These are phyloP conservation scores for Coleophoma eucalyptorum DNA, from an alignment of 2,329 filamentous ascomycete species.

Conservation along the genomic window DNA sequence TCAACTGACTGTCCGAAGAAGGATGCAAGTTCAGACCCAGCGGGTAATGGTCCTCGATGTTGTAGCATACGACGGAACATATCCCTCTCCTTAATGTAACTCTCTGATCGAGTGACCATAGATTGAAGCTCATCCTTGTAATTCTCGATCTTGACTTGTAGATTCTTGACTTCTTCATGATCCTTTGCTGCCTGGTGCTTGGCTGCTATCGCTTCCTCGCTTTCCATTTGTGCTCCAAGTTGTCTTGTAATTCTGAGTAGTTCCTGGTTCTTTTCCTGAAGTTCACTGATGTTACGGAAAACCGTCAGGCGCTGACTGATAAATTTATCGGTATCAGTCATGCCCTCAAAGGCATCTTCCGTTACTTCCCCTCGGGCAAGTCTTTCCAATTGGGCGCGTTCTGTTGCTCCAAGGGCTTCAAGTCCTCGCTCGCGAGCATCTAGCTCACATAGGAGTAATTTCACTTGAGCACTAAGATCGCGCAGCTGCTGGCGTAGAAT, in stretches of 20 bases:
- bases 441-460: constrained; percentile 83
- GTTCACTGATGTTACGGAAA: constrained; percentile 79
- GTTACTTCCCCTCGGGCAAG: constrained; percentile 72
- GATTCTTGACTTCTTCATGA: constrained; percentile 67
- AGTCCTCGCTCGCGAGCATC: constrained; percentile 78
- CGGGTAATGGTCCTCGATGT: constrained; percentile 61
- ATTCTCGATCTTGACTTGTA: constrained; percentile 70
- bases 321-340: constrained; percentile 82
- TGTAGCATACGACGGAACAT: constrained; percentile 96
- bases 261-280: constrained; percentile 86
- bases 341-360: constrained; percentile 66
- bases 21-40: constrained; percentile 58
- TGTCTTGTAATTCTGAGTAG: constrained; percentile 79
- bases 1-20: constrained; percentile 70
- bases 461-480: constrained; percentile 85
- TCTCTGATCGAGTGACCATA: constrained; percentile 80
- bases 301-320: constrained; percentile 87
- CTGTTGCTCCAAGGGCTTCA: constrained; percentile 65
- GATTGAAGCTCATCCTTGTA: constrained; percentile 83
- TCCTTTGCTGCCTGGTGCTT: constrained; percentile 61
- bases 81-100: constrained; percentile 91
- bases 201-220: constrained; percentile 72
- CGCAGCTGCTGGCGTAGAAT: constrained; percentile 84
- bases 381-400: constrained; percentile 72
- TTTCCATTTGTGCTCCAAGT: constrained; percentile 85